phyloP scores from a whole-genome alignment of 495 filamentous ascomycete species.

The Penicillium silybi region DNA sequence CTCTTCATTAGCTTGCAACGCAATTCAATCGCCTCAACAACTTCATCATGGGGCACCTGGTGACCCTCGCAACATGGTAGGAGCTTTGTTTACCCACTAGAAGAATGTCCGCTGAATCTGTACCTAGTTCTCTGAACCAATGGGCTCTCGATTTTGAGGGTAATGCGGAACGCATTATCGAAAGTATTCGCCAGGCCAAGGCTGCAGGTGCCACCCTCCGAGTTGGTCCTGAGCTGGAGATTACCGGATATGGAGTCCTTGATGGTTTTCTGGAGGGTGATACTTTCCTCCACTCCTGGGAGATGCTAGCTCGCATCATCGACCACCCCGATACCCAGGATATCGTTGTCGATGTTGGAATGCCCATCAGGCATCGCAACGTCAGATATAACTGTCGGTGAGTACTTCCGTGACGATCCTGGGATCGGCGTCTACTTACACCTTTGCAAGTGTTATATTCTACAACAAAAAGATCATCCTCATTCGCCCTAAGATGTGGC shows the following conservation, averaged over 20 bases:
- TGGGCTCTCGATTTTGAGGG: constrained; percentile 80
- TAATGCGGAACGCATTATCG: constrained; percentile 69
- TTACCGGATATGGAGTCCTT: constrained; percentile 61
- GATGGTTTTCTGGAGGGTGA: constrained; percentile 32
- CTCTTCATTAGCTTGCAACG: neutral
- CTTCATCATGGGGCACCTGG: constrained; percentile 37
- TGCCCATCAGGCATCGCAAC: constrained; percentile 63
- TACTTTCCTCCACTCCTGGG: constrained; percentile 66
- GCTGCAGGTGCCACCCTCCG: constrained; percentile 64
- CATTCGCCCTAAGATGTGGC: constrained; percentile 79
- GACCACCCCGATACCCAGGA: constrained; percentile 60
- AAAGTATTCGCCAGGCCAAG: constrained; percentile 71
- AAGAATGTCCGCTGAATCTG: constrained; percentile 6
- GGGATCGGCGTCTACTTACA: neutral
- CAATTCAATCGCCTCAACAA: neutral
- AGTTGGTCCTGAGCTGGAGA: constrained; percentile 72
- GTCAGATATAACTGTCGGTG: constrained; percentile 68
- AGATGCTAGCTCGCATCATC: constrained; percentile 57
- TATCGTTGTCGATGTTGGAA: constrained; percentile 76
- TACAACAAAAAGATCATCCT: constrained; percentile 65
- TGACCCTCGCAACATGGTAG: constrained; percentile 41
- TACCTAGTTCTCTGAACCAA: constrained; percentile 37
- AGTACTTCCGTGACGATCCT: neutral
- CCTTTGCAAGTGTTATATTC: constrained; percentile 51
- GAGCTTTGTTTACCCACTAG: neutral